Conservation (phyloP, 805 yeast species). For the Nakazawaea wyomingensis region DNA sequence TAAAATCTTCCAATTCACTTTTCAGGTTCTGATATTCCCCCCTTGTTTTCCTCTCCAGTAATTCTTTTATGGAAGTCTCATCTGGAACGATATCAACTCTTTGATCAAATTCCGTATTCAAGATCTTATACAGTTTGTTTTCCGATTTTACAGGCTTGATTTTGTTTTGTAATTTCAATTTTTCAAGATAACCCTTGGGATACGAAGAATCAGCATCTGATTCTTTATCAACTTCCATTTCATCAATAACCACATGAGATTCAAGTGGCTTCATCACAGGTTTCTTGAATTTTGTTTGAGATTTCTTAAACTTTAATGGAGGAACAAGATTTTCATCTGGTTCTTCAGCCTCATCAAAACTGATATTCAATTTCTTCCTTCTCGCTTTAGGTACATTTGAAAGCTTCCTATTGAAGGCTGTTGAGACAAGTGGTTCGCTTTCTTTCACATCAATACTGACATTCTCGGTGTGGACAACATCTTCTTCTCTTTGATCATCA, state of each 20-base stretch:
- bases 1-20: conserved; percentile 5
- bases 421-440: background rate
- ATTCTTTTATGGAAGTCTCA: conserved; percentile 16
- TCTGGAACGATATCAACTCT: conserved; percentile 16
- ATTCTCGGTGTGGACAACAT: too few species aligned
- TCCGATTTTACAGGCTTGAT: background rate
- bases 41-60: conserved; percentile 20
- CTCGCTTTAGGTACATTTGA: background rate
- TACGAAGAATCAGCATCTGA: background rate
- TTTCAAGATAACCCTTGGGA: background rate
- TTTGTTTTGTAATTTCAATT: conserved; percentile 7
- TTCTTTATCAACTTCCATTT: conserved; percentile 1
- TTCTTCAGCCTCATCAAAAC: background rate
- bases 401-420: background rate
- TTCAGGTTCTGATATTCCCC: conserved; percentile 10
- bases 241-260: background rate
- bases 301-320: too few species aligned
- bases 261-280: background rate
- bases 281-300: background rate
- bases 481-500: too few species aligned
- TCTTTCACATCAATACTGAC: background rate
- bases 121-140: background rate
- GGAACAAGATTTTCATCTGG: background rate
- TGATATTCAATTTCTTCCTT: conserved; percentile 1
- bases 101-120: background rate